These are phyloP conservation scores for Xylariaceae sp. DNA, from an alignment of 2,329 filamentous ascomycete genomes.

Conservation along the genomic window DNA sequence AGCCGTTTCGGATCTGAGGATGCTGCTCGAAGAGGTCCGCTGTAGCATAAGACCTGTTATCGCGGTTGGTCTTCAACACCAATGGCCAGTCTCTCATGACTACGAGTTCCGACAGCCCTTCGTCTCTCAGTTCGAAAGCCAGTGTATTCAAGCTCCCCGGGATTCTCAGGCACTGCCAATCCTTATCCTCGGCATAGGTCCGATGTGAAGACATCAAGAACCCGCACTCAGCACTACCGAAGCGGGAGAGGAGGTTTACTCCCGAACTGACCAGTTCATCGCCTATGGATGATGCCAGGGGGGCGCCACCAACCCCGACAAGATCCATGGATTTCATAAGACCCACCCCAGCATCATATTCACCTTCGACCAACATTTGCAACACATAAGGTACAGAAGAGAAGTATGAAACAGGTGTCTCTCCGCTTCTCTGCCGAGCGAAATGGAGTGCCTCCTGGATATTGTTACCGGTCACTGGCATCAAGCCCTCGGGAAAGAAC, in stretches of 20 bases:
- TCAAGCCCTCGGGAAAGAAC: slow-evolving; percentile 53
- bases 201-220: slow-evolving; percentile 60
- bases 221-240: slow-evolving; percentile 61
- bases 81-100: slow-evolving; percentile 54
- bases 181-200: slow-evolving; percentile 46
- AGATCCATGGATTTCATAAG: slow-evolving; percentile 49
- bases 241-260: slow-evolving; percentile 55
- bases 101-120: slow-evolving; percentile 47
- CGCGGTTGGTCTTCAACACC: slow-evolving; percentile 51
- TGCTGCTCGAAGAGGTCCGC: slow-evolving; percentile 58
- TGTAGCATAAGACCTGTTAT: slow-evolving; percentile 57
- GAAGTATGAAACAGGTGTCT: slow-evolving; percentile 46
- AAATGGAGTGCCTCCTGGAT: slow-evolving; percentile 42
- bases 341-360: slow-evolving; percentile 36
- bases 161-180: slow-evolving; percentile 56
- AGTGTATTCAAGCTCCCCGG: slow-evolving; percentile 30
- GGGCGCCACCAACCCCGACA: slow-evolving; percentile 59
- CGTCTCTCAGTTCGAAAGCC: slow-evolving; percentile 41
- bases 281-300: slow-evolving; percentile 48
- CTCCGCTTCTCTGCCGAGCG: slow-evolving; percentile 24
- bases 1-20: slow-evolving; percentile 44
- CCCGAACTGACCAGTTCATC: slow-evolving; percentile 44
- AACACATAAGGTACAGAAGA: slow-evolving; percentile 57
- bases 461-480: slow-evolving; percentile 52
- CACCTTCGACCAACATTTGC: slow-evolving; percentile 44